Evolutionary conservation across 2,329 filamentous ascomycete genomes (phyloP), one percentile per base, ranked within the genome.

Genomic region (Graphium sp.): DNA sequence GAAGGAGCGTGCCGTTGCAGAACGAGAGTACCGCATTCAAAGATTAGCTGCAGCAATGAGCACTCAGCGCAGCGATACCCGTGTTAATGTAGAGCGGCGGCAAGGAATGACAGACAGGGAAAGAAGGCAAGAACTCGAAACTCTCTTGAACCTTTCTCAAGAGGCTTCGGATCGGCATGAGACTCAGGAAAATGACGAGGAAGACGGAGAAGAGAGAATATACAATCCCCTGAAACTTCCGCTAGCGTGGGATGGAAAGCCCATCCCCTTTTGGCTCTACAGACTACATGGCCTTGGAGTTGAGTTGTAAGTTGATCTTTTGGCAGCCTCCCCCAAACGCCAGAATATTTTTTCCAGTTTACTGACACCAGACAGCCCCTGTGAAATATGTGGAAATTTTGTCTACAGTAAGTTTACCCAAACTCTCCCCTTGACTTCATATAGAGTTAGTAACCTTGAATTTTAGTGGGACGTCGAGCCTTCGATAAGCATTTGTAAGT

Each of bases 401-500:
- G 84, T 94, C n/a, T 95, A 95, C 58, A 94, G n/a, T n/a, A n/a
- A n/a, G n/a, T n/a, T n/a, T n/a, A n/a, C n/a, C n/a, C n/a, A n/a
- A n/a, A n/a, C n/a, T n/a, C n/a, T n/a, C n/a, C n/a, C n/a, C n/a
- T n/a, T n/a, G n/a, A n/a, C n/a, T n/a, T n/a, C n/a, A n/a, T n/a
- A n/a, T n/a, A n/a, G n/a, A n/a, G n/a, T n/a, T n/a, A n/a, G n/a
- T n/a, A n/a, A n/a, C n/a, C n/a, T n/a, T n/a, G n/a, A n/a, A n/a
- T n/a, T n/a, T n/a, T n/a, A n/a, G n/a, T 93, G 79, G 89, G 89
- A 11, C 69, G 89, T 15, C 72, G 89, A 28, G 85, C 85, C 2
- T 98, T 94, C 42, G 89, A 98, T 48, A 98, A 98, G 60, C 89
- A 98, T 50, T 98, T 98, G n/a, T n/a, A n/a, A n/a, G n/a, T n/a